Evolutionary conservation across 2,329 filamentous ascomycete species (phyloP).

Genomic region (Hymenoscyphus occultus): DNA sequence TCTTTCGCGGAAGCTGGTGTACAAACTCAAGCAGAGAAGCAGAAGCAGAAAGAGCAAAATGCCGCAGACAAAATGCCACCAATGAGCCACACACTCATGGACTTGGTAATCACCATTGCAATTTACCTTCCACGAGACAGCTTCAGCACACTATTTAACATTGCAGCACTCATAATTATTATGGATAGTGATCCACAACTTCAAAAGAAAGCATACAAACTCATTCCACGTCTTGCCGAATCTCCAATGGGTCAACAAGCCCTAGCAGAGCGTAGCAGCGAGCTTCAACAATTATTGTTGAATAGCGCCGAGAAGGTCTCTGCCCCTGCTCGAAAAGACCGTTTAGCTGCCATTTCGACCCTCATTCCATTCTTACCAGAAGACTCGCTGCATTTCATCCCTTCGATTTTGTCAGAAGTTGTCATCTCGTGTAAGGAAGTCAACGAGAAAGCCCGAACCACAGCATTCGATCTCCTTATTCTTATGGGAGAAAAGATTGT

Average conservation of each 20-base stretch:
- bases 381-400: conserved; percentile 86
- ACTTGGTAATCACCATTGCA: conserved; percentile 93
- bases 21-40: conserved; percentile 62
- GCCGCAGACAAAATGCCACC: conserved; percentile 75
- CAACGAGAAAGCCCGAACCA: conserved; percentile 88
- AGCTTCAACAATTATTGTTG: conserved; percentile 80
- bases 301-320: conserved; percentile 80
- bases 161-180: conserved; percentile 78
- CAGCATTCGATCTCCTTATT: conserved; percentile 86
- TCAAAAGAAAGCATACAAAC: conserved; percentile 98
- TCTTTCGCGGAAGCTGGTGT: conserved; percentile 60
- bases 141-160: conserved; percentile 80
- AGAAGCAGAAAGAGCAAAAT: conserved; percentile 57
- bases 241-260: conserved; percentile 76
- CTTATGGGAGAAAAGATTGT: conserved; percentile 80
- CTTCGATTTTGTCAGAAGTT: conserved; percentile 85
- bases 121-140: conserved; percentile 86
- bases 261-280: conserved; percentile 68
- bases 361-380: conserved; percentile 76
- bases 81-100: conserved; percentile 92
- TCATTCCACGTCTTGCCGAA: conserved; percentile 85
- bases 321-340: conserved; percentile 80
- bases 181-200: conserved; percentile 83
- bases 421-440: conserved; percentile 97
- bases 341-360: conserved; percentile 76